A percentile compares a stretch with the other conserved stretches of the same genome.
Evolutionary conservation across 768 basidiomycete genomes (phyloP).

Genomic region (Amanita rubescens): DNA sequence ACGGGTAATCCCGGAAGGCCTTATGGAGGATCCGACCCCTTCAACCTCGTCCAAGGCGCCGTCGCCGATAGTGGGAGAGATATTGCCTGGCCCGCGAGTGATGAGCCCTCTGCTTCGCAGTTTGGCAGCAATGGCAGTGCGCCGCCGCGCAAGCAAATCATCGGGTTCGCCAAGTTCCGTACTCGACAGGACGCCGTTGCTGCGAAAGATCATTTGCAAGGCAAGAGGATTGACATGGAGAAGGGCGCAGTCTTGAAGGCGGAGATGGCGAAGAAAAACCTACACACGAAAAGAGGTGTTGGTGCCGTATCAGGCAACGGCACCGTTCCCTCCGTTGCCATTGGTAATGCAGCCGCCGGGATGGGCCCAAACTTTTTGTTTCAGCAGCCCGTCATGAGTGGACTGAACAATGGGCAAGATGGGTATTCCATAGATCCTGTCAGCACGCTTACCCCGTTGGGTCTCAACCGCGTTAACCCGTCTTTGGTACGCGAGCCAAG

Average conservation of each 20-base stretch:
- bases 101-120: constrained; percentile 25
- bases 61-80: constrained; percentile 67
- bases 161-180: constrained; percentile 95
- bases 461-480: constrained; percentile 32
- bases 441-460: constrained; percentile 34
- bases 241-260: constrained; percentile 92
- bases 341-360: constrained; percentile 7
- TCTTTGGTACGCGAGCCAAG: constrained; percentile 10
- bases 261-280: constrained; percentile 99
- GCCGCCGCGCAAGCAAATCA: constrained; percentile 88
- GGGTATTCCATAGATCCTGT: constrained; percentile 21
- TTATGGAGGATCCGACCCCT: constrained; percentile 62
- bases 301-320: constrained; percentile 48
- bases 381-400: constrained; percentile 16
- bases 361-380: neutral
- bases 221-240: constrained; percentile 85
- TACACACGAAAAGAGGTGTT: constrained; percentile 90
- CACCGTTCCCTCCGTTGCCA: constrained; percentile 4
- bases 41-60: constrained; percentile 78
- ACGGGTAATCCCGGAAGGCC: constrained; percentile 33
- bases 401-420: constrained; percentile 20
- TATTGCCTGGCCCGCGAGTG: constrained; percentile 52
- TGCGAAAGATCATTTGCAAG: constrained; percentile 84
- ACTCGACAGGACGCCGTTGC: constrained; percentile 80
- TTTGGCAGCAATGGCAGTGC: constrained; percentile 26